Base-by-base conservation (phyloP, 257 asterid genomes). In the Salvia splendens region DNA sequence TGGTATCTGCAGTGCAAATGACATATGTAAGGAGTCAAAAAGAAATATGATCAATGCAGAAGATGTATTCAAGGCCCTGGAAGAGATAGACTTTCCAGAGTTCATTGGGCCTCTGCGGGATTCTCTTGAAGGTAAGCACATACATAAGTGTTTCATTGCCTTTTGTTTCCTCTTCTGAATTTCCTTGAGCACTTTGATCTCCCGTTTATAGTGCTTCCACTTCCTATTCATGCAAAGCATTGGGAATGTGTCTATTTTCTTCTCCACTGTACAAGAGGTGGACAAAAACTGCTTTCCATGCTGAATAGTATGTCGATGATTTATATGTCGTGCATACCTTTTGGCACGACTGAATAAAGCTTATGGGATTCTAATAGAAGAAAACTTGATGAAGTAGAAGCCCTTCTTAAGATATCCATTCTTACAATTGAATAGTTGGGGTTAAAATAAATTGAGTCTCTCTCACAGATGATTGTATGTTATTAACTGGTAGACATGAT, bases 41-140 rank as follows among this genome's bases (percentile, higher is more conserved):
- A 78, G 97, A 71, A 97, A 91, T 72, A 85, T 81, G 42, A 83
- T 91, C 71, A 91, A 77, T 24, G 95, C 95, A 0, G 99, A 94
- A 66, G 99, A 94, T 80, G 96, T 94, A 57, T 85, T 94, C 75
- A 91, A 88, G 78, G 99, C 97, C 33, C 78, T 91, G 72, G 97
- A 94, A 78, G 99, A 91, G 80, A 87, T 91, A 43, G 96, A 91
- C 68, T 94, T 87, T 80, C 36, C 84, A 0, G 99, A 90, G 75
- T 85, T 93, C 72, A 78, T 86, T 54, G 85, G 61, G 47, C 96
- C 96, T 75, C 96, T 93, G 59, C 85, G 89, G 82, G 79, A 80
- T 65, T 81, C 90, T 53, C 99, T 94, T 64, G 89, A 88, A 87
- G 96, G 99, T 93, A 57, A 53, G 73, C 73, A 6, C 36, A 42